phyloP scores from a whole-genome alignment of 1,284 basidiomycete species.

The Cryptococcus deneoformans region DNA sequence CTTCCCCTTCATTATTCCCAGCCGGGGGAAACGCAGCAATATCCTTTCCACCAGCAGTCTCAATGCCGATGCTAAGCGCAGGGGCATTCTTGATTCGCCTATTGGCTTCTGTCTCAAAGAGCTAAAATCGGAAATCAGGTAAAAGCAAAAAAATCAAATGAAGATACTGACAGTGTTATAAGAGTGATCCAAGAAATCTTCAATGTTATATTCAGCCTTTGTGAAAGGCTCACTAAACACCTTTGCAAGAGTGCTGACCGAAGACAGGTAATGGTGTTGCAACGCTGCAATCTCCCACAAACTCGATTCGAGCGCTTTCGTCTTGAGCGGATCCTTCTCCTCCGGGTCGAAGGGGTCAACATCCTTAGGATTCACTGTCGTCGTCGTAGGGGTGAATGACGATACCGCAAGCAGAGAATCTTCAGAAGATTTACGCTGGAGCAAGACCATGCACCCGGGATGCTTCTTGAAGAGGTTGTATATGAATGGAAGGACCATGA shows the following conservation, averaged over 20 bases:
- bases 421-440: slow-evolving; percentile 59
- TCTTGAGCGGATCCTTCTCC: slow-evolving; percentile 72
- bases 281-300: slow-evolving; percentile 89
- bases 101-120: slow-evolving; percentile 82
- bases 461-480: slow-evolving; percentile 95
- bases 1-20: not conserved
- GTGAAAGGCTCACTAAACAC: slow-evolving; percentile 92
- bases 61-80: slow-evolving; percentile 52
- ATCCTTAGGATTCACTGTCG: slow-evolving; percentile 25
- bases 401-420: slow-evolving; percentile 1
- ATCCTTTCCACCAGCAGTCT: slow-evolving; percentile 10
- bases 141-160: not conserved
- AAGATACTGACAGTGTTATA: slow-evolving; percentile 72
- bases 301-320: slow-evolving; percentile 78
- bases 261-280: slow-evolving; percentile 76
- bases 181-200: slow-evolving; percentile 96
- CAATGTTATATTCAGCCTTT: slow-evolving; percentile 82
- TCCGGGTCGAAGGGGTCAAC: slow-evolving; percentile 66
- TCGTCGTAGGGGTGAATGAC: not conserved
- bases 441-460: slow-evolving; percentile 83
- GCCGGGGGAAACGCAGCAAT: not conserved
- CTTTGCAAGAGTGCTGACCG: slow-evolving; percentile 76
- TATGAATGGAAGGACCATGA: slow-evolving; percentile 87
- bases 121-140: slow-evolving; percentile 50
- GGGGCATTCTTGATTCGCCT: slow-evolving; percentile 79